These are phyloP conservation scores for Trichoderma pleuroti DNA, from an alignment of 2,329 filamentous ascomycete species.

Conservation along the genomic window DNA sequence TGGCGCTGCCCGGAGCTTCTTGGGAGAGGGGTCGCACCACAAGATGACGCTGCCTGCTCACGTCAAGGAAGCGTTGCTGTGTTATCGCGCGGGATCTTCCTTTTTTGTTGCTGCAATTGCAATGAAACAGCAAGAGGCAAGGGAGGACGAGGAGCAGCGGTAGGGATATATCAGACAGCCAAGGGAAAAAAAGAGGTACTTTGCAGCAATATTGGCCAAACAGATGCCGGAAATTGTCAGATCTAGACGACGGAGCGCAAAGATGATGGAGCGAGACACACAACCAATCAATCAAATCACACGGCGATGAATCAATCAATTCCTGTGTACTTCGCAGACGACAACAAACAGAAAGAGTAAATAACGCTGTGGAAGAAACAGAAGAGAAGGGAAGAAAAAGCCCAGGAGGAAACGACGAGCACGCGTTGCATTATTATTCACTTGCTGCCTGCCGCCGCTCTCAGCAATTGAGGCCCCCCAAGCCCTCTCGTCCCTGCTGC, in stretches of 20 bases:
- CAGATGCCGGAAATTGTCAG: constrained; percentile 10
- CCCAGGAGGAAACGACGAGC: neutral
- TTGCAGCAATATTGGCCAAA: constrained; percentile 12
- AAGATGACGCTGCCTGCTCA: neutral
- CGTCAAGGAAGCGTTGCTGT: neutral
- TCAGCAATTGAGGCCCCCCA: neutral
- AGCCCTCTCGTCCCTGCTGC: neutral
- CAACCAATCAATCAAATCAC: constrained; percentile 18
- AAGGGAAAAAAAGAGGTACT: neutral
- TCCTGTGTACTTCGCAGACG: constrained; percentile 17
- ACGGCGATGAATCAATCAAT: constrained; percentile 5
- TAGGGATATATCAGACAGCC: neutral
- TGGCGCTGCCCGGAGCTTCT: neutral
- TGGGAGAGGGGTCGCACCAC: neutral
- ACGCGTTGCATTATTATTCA: neutral
- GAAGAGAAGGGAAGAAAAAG: neutral
- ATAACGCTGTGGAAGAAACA: constrained; percentile 11
- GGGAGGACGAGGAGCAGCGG: neutral
- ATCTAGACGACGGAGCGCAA: constrained; percentile 8
- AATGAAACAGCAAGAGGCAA: neutral
- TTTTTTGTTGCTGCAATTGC: neutral
- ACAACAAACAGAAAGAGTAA: constrained; percentile 8
- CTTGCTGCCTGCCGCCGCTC: neutral
- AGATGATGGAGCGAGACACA: neutral
- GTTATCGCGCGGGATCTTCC: neutral